Base-by-base conservation (phyloP, 345 rosid species). In the Populus simonii region DNA sequence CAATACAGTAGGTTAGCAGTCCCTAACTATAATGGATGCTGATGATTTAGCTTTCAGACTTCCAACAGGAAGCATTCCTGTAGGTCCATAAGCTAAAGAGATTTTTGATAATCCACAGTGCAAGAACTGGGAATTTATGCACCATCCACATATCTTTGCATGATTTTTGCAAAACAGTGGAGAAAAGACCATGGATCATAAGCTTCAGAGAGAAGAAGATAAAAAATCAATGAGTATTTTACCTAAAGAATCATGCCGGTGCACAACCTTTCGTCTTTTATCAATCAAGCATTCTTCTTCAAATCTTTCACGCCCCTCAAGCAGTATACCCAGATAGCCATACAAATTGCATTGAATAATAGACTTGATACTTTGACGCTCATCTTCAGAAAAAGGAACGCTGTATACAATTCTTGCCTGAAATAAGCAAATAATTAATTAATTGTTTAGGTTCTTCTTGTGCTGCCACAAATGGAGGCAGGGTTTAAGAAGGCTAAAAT, bases 301-400 rank as follows among this genome's bases (percentile, higher is more conserved):
- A 86, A 89, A 96, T 67, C 76, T 83, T 71, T 89, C 87, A 65
- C 91, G 85, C 25, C 84, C 91, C 85, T 91, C 94, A 0, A 96
- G 90, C 79, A 96, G 84, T 72, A 87, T 79, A 33, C 91, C 94
- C 69, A 96, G 87, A 85, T 96, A 96, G 22, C 79, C 49, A 77
- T 90, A 96, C 68, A 96, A 84, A 57, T 90, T 91, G 77, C 88
- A 88, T 86, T 93, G 99, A 80, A 96, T 91, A 80, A 87, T 86
- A 57, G 85, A 72, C 88, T 92, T 96, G 78, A 96, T 82, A 79
- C 75, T 87, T 71, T 89, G 78, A 74, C 86, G 87, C 76, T 96
- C 99, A 4, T 93, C 89, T 78, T 86, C 95, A 59, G 98, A 84
- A 87, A 96, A 96, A 23, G 96, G 89, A 88, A 90, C 78, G 35